Evolutionary conservation across 768 basidiomycete genomes (phyloP), one percentile per base, ranked within the genome.

Genomic region (Nevesoporus exiguus): DNA sequence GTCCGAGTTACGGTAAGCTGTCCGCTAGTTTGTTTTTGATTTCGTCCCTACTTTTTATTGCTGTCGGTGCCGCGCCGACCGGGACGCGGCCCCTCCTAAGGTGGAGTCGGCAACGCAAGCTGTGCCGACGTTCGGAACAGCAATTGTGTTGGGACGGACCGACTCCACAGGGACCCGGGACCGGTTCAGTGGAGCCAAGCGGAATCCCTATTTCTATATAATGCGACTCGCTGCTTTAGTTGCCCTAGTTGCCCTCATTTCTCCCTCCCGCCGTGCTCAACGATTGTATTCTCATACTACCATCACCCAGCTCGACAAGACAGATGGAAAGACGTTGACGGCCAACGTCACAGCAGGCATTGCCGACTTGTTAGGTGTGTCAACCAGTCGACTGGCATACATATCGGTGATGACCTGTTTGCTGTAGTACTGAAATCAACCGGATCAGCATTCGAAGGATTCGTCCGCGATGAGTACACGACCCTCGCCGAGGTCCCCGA

Each of bases 381-480:
- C 25, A 22, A 17, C 17, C 7, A 5, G 22, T 13, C 2, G 6
- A 33, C n/a, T 11, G 5, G 8, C 25, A 15, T 37, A 1, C 3
- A n/a, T 29, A 7, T 13, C 9, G 7, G 11, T 21, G 37, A 13
- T 37, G 9, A 57, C 13, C 2, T 3, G 2, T 0, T 13, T 24
- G 36, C 2, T 11, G 15, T 60, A 91, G 94, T 97, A 14, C 81
- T 98, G 63, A 98, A 98, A 73, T 83, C 89, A 31, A 85, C 88
- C 5, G 95, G 92, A 13, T 93, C 91, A 0, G 81, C 86, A 0
- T 98, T 98, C 67, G 78, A 85, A 51, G 77, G 80, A 25, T 98
- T 94, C 71, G 67, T 88, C 46, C 79, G 82, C 3, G 93, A 96
- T 70, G 90, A 93, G 64, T 91, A 84, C 71, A 94, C 94, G n/a